Evolutionary conservation across 176 grass and related monocot genomes (phyloP), one percentile per base, ranked within the genome.

Genomic region (Dendrocalamus sinicus): DNA sequence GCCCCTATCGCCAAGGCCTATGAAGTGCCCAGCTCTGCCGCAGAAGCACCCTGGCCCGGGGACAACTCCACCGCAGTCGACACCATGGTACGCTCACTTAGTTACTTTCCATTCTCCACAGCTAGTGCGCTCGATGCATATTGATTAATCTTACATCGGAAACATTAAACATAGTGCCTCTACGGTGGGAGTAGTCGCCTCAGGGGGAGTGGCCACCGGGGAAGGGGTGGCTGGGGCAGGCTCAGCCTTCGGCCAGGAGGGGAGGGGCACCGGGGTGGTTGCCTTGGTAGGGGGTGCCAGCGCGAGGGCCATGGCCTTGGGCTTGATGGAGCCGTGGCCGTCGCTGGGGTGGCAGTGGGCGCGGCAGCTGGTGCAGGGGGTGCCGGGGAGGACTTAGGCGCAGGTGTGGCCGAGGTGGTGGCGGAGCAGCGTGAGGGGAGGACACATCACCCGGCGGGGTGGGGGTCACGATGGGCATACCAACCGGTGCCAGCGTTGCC

Each of bases 41-140:
- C 85, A 11, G 81, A 81, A 28, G 81, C 86, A 0, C 81, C 90
- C 63, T 86, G 86, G 0, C 90, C 86, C 52, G 85, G 61, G 65
- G 81, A 61, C 17, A 83, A 77, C 53, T 30, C 32, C 9, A 22
- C 46, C 64, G 77, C 82, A 2, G 86, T 77, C 55, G 86, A 81
- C 81, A 88, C 82, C 85, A 35, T 77, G 82, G 90, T 91, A 79
- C 44, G 78, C 45, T 28, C 24, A 1, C 6, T 69, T 12, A 4
- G 53, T n/a, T 11, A 12, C 51, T 1, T 28, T 3, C 61, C 20
- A 59, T 59, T 59, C 8, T 11, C 46, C 46, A 8, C 7, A 57
- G 6, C 54, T 57, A 61, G n/a, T 12, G 59, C 59, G 59, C 24
- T 61, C n/a, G 17, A 5, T 24, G 46, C 46, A 48, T 11, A 48